Base-by-base conservation (phyloP, 192 early-diverging fungal genomes). In the Piromyces sp. region DNA sequence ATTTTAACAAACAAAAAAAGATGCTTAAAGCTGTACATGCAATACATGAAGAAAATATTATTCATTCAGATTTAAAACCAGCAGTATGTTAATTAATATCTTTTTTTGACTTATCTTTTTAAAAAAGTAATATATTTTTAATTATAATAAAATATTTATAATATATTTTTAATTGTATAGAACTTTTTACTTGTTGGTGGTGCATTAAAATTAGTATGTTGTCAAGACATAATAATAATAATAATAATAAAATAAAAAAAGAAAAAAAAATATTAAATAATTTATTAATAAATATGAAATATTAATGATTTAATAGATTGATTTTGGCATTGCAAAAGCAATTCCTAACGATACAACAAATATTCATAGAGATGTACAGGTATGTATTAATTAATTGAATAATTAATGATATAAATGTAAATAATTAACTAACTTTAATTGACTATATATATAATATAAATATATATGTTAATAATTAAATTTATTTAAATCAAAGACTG, bases 251-350 rank as follows among this genome's bases (percentile, higher is more conserved):
- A 14, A 14, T 9, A 38, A 14, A 38, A 38, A 38, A 38, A 38
- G 7, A 13, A 38, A 38, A 38, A 38, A 13, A 38, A 38, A 38
- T 14, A 38, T 38, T 38, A 14, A 38, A 38, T 38, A 1, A 36
- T 36, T 7, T 7, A 36, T 7, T 14, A 38, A 13, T 9, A 82
- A 78, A 36, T 82, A 4, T n/a, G 2, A 82, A 36, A 13, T 79
- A 17, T 11, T 80, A 22, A 22, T n/a, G 19, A n/a, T n/a, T n/a
- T 7, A 11, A 30, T 79, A 79, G 58, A 98, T 98, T 79, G 97
- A 99, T 84, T 99, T 99, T 89, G 97, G 97, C 19, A 98, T 98
- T 84, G 95, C 97, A n/a, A 98, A 96, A 82, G 86, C 92, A 0
- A 96, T 97, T 42, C 89, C 94, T 13, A 95, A 95, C 85, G 95